These are phyloP conservation scores for Rhynchosporium graminicola DNA, from an alignment of 2,329 filamentous ascomycete genomes.

Conservation along the genomic window DNA sequence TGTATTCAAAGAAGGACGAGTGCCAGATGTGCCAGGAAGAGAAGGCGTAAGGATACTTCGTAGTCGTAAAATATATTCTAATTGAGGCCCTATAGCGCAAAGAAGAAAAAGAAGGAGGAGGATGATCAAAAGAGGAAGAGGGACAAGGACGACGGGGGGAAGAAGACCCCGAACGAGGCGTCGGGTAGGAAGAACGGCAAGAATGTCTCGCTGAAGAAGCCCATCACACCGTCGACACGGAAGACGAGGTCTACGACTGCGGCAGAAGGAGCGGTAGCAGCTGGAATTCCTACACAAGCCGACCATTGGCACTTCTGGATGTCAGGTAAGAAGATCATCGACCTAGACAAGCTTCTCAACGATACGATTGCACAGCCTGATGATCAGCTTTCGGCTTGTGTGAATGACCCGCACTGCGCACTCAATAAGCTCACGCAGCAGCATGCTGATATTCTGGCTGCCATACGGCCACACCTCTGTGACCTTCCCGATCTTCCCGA, in stretches of 20 bases:
- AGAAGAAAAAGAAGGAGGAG: not conserved
- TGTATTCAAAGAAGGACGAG: slow-evolving; percentile 15
- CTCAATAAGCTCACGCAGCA: not conserved
- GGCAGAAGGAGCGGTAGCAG: not conserved
- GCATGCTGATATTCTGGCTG: not conserved
- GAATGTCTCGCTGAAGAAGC: not conserved
- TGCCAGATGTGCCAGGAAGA: not conserved
- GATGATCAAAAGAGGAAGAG: slow-evolving; percentile 5
- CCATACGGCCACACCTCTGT: not conserved
- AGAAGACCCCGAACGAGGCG: not conserved
- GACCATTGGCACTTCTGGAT: not conserved
- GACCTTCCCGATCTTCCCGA: not conserved
- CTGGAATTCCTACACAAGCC: not conserved
- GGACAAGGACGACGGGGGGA: not conserved
- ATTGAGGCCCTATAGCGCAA: not conserved
- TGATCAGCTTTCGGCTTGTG: not conserved
- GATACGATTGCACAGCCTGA: not conserved
- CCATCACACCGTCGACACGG: not conserved
- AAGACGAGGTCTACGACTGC: not conserved
- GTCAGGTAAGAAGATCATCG: not conserved
- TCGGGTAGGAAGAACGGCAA: not conserved
- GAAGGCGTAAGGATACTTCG: too few species aligned
- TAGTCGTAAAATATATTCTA: not conserved
- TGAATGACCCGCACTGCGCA: not conserved
- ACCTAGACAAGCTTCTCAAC: not conserved